These are phyloP conservation scores for Craterostigma plantagineum DNA, from an alignment of 257 asterid species.

Conservation along the genomic window DNA sequence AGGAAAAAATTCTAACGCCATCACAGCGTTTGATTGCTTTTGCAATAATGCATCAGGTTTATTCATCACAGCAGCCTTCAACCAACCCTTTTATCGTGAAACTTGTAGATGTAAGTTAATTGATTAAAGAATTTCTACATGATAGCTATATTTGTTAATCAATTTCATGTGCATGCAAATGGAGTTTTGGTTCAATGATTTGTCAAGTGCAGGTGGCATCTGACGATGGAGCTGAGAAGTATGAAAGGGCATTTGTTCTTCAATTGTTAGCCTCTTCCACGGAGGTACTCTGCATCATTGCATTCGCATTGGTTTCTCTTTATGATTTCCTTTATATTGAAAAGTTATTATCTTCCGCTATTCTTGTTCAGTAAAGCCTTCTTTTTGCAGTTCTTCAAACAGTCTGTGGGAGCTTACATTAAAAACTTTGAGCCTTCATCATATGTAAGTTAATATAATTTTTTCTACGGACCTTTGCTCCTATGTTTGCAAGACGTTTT, in stretches of 20 bases:
- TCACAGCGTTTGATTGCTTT: conserved; percentile 64
- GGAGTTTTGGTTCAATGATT: not conserved
- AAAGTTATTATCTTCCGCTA: conserved; percentile 4
- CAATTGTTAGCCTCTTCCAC: conserved; percentile 40
- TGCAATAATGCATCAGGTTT: conserved; percentile 56
- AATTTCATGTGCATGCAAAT: not conserved
- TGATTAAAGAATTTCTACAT: conserved; percentile 5
- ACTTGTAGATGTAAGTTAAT: conserved; percentile 48
- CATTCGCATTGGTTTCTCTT: not conserved
- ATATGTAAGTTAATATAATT: conserved; percentile 35
- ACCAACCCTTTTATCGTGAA: conserved; percentile 54
- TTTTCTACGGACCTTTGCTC: not conserved
- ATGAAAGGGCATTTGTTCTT: conserved; percentile 69
- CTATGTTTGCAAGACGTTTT: not conserved
- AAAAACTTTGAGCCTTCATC: conserved; percentile 45
- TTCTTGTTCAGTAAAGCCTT: conserved; percentile 10
- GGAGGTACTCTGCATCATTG: conserved; percentile 37
- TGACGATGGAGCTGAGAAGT: conserved; percentile 55
- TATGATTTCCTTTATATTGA: conserved; percentile 1
- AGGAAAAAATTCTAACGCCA: conserved; percentile 48
- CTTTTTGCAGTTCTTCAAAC: conserved; percentile 62
- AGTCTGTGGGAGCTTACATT: conserved; percentile 57
- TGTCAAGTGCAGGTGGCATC: conserved; percentile 53
- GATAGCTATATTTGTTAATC: conserved; percentile 6
- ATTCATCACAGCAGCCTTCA: conserved; percentile 57